A percentile compares a stretch with the other conserved stretches of the same genome.
These are phyloP conservation scores for Turnera subulata DNA, from an alignment of 345 rosid genomes.

Conservation along the genomic window DNA sequence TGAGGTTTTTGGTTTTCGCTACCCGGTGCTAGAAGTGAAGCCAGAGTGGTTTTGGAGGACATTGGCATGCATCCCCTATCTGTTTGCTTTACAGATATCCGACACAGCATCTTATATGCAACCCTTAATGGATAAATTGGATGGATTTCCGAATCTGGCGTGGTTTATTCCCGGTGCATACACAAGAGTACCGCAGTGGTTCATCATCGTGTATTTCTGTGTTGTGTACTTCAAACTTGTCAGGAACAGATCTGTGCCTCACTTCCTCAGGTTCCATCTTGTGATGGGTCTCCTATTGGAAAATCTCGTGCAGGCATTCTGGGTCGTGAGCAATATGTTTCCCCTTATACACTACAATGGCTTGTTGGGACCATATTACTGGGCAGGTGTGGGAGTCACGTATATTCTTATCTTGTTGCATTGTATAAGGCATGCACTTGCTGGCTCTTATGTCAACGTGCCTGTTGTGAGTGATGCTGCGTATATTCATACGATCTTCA, in stretches of 20 bases:
- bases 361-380: constrained; percentile 53
- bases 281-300: constrained; percentile 90
- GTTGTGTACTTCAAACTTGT: constrained; percentile 51
- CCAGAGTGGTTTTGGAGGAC: constrained; percentile 93
- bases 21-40: constrained; percentile 44
- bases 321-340: constrained; percentile 63
- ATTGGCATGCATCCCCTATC: constrained; percentile 62
- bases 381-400: constrained; percentile 59
- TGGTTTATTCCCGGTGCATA: constrained; percentile 72
- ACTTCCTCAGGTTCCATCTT: constrained; percentile 76
- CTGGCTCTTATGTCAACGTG: constrained; percentile 54
- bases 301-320: constrained; percentile 56
- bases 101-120: constrained; percentile 59
- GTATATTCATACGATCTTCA: constrained; percentile 57
- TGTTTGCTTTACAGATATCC: constrained; percentile 74
- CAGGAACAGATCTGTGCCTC: constrained; percentile 69
- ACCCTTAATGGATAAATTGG: constrained; percentile 57
- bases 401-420: constrained; percentile 54
- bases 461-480: constrained; percentile 73
- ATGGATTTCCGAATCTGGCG: constrained; percentile 44
- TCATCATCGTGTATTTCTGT: constrained; percentile 63
- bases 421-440: constrained; percentile 65
- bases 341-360: constrained; percentile 77
- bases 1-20: constrained; percentile 38
- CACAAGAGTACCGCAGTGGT: constrained; percentile 63